Evolutionary conservation across 2,329 filamentous ascomycete genomes (phyloP), one percentile per base, ranked within the genome.

Genomic region (Paramyrothecium roridum): DNA sequence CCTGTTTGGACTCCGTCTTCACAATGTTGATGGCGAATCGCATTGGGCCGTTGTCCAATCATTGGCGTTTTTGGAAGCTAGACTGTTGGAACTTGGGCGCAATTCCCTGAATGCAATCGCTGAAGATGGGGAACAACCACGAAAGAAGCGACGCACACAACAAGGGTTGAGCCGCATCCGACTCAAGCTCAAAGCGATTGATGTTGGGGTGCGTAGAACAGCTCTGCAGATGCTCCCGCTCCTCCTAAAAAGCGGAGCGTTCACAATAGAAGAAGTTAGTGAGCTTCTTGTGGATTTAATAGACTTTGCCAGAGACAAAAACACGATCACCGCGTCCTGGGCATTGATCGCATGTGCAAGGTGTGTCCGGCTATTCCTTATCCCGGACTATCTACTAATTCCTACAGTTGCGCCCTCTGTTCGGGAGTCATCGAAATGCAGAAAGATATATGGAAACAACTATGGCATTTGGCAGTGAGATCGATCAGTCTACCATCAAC

Each of bases 331-430:
- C 45, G 83, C 87, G 8, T 90, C 87, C 0, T 99, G 95, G 95
- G 88, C 91, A 19, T 85, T 96, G 76, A 70, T 97, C 52, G 88
- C 87, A n/a, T 84, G 91, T 66, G 80, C 90, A 59, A 90, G 89
- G 91, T 93, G 75, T 67, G 80, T 54, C 22, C 3, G 4, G 20
- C 26, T 47, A 16, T 26, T 46, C 1, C 13, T 40, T 43, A 48
- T 50, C 30, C 26, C 26, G 21, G 4, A 54, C n/a, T 50, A 21
- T 8, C 17, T 20, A 40, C 64, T 73, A 37, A 72, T 50, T 22
- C 47, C 10, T 20, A n/a, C 50, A 76, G 74, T 53, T 76, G 69
- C 47, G 67, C 65, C 12, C 54, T 58, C 16, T 63, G 56, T 45
- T 55, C 56, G 4, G 59, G 61, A 37, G 45, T 55, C 66, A 47